Percentiles rank a stretch among this genome's conserved stretches.
These are phyloP conservation scores for Craspedostauros australis DNA, from an alignment of 108 stramenopile genomes.

Conservation along the genomic window DNA sequence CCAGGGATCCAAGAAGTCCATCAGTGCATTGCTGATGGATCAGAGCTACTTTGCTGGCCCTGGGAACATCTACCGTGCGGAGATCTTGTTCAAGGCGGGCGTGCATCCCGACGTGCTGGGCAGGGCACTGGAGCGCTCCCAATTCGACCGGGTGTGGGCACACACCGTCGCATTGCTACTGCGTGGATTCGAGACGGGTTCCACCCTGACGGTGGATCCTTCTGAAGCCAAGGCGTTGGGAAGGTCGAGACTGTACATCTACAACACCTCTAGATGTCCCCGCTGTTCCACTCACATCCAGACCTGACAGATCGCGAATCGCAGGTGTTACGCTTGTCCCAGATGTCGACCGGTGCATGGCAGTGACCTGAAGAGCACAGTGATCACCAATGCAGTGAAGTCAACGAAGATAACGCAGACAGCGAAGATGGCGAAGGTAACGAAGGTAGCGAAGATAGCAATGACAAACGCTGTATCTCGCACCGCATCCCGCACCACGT, in stretches of 20 bases:
- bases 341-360: conserved; percentile 44
- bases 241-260: conserved; percentile 51
- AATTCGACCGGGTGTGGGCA: conserved; percentile 57
- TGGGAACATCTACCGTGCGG: conserved; percentile 75
- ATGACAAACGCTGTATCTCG: no score
- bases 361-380: neutral
- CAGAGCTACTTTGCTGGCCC: conserved; percentile 64
- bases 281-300: conserved; percentile 34
- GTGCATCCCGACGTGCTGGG: conserved; percentile 54
- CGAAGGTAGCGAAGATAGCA: no score
- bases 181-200: conserved; percentile 53
- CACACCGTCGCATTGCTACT: conserved; percentile 41
- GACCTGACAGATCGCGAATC: conserved; percentile 47
- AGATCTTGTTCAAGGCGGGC: conserved; percentile 67
- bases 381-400: no score
- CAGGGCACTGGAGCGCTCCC: conserved; percentile 17
- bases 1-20: conserved; percentile 47
- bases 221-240: conserved; percentile 26
- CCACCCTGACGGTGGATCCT: conserved; percentile 62
- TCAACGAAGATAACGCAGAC: no score
- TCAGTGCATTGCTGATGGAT: conserved; percentile 69
- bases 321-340: conserved; percentile 66
- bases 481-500: no score
- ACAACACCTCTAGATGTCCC: conserved; percentile 54
- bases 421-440: no score